Evolutionary conservation across 768 basidiomycete species (phyloP), one percentile per base, ranked within the genome.

Genomic region (Gloeostereum incarnatum): DNA sequence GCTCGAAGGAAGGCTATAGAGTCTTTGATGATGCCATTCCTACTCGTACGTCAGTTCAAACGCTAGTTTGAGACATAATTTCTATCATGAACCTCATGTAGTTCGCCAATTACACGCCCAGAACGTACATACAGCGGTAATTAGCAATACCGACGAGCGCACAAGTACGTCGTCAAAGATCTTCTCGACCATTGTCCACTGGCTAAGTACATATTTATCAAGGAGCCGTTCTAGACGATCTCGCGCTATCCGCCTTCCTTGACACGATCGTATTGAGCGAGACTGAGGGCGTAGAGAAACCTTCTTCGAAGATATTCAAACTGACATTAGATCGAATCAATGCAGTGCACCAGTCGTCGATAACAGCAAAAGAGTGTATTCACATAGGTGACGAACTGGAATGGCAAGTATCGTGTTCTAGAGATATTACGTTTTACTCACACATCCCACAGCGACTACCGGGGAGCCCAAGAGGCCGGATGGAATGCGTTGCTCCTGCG

Each of bases 361-460:
- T 75, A 17, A 38, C 40, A 6, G 49, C 61, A 1, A 48, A 53
- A 19, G 63, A 81, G 48, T 70, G 68, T 24, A 49, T 88, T 14
- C 86, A 90, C 45, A 69, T 89, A 27, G 87, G 87, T 1, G 86
- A 90, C 51, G 84, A 88, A 45, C 52, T 85, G 21, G 52, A 65
- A 35, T 68, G 71, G 86, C 85, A 47, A 45, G 71, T 45, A 30
- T n/a, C 13, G 21, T 31, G 3, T 17, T 36, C 18, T 17, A 35
- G 9, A 6, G 20, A 7, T 21, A 4, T 21, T 16, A 13, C 17
- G 14, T 34, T 6, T 14, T 19, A 20, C 31, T 29, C 10, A 17
- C 42, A 30, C 46, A 24, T 31, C 17, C 16, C 24, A 6, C 46
- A 87, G 84, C 35, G 84, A 87, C 47, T 86, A 80, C 50, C 26